Percentiles rank a stretch among this genome's conserved stretches.
phyloP scores from a whole-genome alignment of 2,329 filamentous ascomycete species.

The Grosmannia clavigera region DNA sequence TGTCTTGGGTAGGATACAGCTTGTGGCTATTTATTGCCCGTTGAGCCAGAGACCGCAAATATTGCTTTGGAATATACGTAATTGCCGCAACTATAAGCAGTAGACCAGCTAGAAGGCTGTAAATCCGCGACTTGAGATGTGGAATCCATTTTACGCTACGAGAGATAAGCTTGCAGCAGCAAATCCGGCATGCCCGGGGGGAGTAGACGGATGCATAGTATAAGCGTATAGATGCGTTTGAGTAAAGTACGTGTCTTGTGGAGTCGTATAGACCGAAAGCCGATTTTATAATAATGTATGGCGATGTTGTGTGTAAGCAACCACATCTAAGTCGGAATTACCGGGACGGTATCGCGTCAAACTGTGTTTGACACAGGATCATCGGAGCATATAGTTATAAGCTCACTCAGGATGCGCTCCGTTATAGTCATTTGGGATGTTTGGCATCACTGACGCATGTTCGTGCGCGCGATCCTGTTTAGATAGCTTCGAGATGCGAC shows the following conservation, averaged over 20 bases:
- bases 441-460: too few species aligned
- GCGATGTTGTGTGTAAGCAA: neutral
- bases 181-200: too few species aligned
- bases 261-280: neutral
- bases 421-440: too few species aligned
- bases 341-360: neutral
- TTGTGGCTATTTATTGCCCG: neutral
- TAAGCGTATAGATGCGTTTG: neutral
- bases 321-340: neutral
- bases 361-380: neutral
- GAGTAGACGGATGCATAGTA: neutral
- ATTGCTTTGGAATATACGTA: neutral
- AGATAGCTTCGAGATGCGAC: too few species aligned
- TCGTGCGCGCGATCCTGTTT: too few species aligned
- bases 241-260: neutral
- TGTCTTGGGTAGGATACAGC: constrained; percentile 1
- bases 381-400: too few species aligned
- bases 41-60: neutral
- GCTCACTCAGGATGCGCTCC: too few species aligned
- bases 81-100: neutral
- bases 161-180: neutral
- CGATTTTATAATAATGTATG: neutral
- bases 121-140: too few species aligned
- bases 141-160: too few species aligned
- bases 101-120: neutral